Evolutionary conservation across 768 basidiomycete species (phyloP).

Genomic region (Multifurca ochricompacta): DNA sequence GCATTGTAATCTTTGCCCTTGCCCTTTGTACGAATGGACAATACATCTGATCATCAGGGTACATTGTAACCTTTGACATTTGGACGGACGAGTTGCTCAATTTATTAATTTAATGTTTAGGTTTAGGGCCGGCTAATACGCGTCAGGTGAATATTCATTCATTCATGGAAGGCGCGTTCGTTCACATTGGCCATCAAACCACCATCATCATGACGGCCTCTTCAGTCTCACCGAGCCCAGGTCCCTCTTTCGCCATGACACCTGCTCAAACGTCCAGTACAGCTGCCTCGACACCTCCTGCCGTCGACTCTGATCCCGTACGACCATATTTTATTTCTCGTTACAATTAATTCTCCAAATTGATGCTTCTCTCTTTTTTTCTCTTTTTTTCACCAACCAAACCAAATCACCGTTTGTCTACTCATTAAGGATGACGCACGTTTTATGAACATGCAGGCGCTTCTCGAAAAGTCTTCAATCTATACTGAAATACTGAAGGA

Average conservation of each 20-base stretch:
- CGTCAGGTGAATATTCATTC: conserved; percentile 1
- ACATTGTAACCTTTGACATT: too few species aligned
- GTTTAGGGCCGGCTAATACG: conserved; percentile 20
- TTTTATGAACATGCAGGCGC: conserved; percentile 47
- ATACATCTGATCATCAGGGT: too few species aligned
- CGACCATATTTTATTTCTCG: neutral
- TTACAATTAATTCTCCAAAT: too few species aligned
- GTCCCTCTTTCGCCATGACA: conserved; percentile 8
- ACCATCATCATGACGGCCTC: neutral
- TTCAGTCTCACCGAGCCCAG: conserved; percentile 2
- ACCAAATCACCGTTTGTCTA: neutral
- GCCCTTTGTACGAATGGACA: too few species aligned
- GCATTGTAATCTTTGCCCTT: too few species aligned
- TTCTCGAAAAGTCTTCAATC: conserved; percentile 70
- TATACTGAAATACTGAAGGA: conserved; percentile 64
- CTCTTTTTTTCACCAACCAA: too few species aligned
- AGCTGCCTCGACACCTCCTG: conserved; percentile 4
- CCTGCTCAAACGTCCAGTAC: conserved; percentile 4
- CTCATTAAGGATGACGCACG: conserved; percentile 41
- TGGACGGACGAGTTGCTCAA: too few species aligned
- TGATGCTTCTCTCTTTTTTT: too few species aligned
- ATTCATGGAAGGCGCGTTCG: neutral
- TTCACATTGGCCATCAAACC: neutral
- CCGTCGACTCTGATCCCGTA: conserved; percentile 10
- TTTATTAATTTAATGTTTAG: neutral